A percentile compares a stretch with the other conserved stretches of the same genome.
Conservation (phyloP, 2,329 filamentous ascomycete genomes). For the Alternaria gansuensis region DNA sequence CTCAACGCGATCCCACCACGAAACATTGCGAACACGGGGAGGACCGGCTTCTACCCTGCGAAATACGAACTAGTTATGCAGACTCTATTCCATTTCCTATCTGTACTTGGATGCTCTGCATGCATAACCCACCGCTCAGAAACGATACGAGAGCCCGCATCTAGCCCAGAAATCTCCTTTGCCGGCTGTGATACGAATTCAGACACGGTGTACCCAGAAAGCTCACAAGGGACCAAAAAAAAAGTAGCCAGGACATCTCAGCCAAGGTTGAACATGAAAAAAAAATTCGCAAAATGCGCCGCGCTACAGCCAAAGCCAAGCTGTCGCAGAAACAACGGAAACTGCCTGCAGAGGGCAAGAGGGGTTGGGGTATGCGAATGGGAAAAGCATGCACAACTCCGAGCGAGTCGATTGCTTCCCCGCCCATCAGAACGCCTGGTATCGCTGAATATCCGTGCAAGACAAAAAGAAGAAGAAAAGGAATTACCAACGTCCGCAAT, state of each 20-base stretch:
- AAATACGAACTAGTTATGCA: too few relatives aligned
- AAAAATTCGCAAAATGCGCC: constrained; percentile 2
- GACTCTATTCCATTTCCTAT: not conserved
- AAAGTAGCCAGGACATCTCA: constrained; percentile 21
- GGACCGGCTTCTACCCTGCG: too few relatives aligned
- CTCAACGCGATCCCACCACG: constrained; percentile 13
- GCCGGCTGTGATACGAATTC: too few relatives aligned
- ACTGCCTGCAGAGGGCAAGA: constrained; percentile 25
- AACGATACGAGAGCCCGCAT: not conserved
- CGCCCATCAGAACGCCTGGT: constrained; percentile 6
- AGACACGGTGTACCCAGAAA: not conserved
- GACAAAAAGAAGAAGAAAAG: constrained; percentile 9
- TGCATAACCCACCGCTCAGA: not conserved
- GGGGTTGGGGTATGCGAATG: constrained; percentile 34
- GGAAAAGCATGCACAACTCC: constrained; percentile 10
- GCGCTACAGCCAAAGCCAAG: constrained; percentile 7
- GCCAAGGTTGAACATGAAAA: constrained; percentile 4
- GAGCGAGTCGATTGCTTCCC: constrained; percentile 1
- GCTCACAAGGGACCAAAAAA: constrained; percentile 1
- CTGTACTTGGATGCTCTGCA: not conserved
- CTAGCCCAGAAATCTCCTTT: too few relatives aligned
- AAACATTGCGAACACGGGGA: too few relatives aligned
- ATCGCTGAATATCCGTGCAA: constrained; percentile 16
- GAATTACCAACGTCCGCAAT: constrained; percentile 3
- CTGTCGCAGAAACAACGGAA: constrained; percentile 8